A percentile compares a stretch with the other conserved stretches of the same genome.
Conservation (phyloP, 2,329 filamentous ascomycete genomes). For the Fusarium beomiforme region DNA sequence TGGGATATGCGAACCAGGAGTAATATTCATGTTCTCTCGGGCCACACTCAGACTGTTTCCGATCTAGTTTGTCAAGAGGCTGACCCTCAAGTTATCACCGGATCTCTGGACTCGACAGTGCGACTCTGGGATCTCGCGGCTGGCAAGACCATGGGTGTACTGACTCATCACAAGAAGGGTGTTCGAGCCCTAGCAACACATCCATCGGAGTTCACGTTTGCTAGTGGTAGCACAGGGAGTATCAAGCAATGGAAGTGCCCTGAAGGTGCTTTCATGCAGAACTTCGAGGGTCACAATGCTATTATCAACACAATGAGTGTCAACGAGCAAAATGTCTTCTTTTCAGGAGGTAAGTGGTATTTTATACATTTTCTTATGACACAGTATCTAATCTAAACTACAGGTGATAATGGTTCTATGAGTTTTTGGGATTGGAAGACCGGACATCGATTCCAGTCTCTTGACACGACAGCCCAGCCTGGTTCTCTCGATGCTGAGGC, state of each 20-base stretch:
- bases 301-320: constrained; percentile 95
- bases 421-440: constrained; percentile 99
- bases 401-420: constrained; percentile 90
- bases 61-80: constrained; percentile 94
- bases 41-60: constrained; percentile 90
- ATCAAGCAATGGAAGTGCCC: constrained; percentile 99
- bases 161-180: constrained; percentile 99
- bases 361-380: too few relatives aligned
- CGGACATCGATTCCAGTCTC: constrained; percentile 87
- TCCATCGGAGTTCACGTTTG: constrained; percentile 95
- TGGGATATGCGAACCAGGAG: constrained; percentile 99
- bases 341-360: constrained; percentile 74
- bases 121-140: constrained; percentile 95
- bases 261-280: constrained; percentile 98
- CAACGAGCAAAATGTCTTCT: constrained; percentile 94
- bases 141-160: constrained; percentile 92
- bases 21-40: constrained; percentile 92
- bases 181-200: constrained; percentile 86
- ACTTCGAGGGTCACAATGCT: constrained; percentile 95
- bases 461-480: constrained; percentile 92
- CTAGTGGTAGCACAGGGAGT: constrained; percentile 87
- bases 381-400: constrained; percentile 9
- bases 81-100: constrained; percentile 93
- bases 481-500: constrained; percentile 94
- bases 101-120: constrained; percentile 91